These are phyloP conservation scores for Tirmania nivea DNA, from an alignment of 495 filamentous ascomycete species.

Conservation along the genomic window DNA sequence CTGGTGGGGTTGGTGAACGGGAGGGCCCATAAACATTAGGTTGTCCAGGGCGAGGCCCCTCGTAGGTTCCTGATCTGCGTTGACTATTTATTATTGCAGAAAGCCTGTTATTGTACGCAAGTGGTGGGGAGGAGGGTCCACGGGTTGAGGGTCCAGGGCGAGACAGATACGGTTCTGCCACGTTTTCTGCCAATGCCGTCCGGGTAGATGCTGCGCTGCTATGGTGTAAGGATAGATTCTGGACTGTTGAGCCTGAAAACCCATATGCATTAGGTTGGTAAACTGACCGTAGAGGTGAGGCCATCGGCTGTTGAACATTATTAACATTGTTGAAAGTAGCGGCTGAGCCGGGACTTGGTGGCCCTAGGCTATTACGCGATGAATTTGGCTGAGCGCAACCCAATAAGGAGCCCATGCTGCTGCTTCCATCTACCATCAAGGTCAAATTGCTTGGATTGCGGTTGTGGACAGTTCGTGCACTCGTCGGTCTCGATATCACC, in stretches of 20 bases:
- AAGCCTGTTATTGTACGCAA: too few species aligned
- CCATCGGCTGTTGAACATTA: conserved; percentile 2
- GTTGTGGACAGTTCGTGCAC: conserved; percentile 21
- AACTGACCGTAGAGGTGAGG: conserved; percentile 7
- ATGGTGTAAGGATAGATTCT: neutral
- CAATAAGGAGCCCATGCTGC: neutral
- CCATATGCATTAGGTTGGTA: conserved; percentile 18
- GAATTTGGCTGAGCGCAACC: neutral
- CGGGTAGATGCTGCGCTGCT: neutral
- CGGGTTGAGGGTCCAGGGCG: neutral
- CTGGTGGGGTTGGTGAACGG: neutral
- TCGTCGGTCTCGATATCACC: conserved; percentile 52
- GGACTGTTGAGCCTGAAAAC: neutral
- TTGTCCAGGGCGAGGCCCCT: too few species aligned
- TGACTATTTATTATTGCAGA: too few species aligned
- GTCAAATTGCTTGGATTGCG: conserved; percentile 15
- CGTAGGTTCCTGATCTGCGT: too few species aligned
- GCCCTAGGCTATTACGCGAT: neutral
- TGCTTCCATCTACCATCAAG: conserved; percentile 1
- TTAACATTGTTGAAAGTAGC: conserved; percentile 3
- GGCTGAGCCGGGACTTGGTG: conserved; percentile 11
- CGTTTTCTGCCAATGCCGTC: neutral
- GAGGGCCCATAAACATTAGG: too few species aligned
- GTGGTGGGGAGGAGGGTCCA: too few species aligned
- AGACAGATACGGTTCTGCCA: neutral